A percentile compares a stretch with the other conserved stretches of the same genome.
phyloP scores from a whole-genome alignment of 441 rosid species.

The Pelargonium myrrhifolium region DNA sequence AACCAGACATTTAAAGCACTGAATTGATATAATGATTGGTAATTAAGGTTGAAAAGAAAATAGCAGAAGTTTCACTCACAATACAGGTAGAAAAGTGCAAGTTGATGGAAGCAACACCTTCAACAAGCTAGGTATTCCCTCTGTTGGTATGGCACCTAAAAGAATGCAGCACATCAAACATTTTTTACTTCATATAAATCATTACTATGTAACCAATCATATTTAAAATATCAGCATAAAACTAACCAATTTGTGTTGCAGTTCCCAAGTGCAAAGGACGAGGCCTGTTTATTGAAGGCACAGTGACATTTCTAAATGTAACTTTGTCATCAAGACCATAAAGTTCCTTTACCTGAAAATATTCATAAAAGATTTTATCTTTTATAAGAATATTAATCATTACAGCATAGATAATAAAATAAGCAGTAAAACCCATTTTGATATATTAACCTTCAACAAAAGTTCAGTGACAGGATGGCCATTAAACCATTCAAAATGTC shows the following conservation, averaged over 20 bases:
- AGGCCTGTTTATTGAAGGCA: slow-evolving; percentile 75
- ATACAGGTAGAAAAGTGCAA: slow-evolving; percentile 67
- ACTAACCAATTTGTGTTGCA: slow-evolving; percentile 91
- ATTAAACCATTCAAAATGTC: slow-evolving; percentile 91
- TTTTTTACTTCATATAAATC: background rate
- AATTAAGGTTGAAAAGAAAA: background rate
- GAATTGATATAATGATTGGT: background rate
- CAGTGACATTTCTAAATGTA: slow-evolving; percentile 69
- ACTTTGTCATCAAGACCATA: slow-evolving; percentile 76
- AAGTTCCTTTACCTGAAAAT: slow-evolving; percentile 72
- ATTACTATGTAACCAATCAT: slow-evolving; percentile 12
- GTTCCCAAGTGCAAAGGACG: slow-evolving; percentile 82
- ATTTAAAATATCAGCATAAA: slow-evolving; percentile 16
- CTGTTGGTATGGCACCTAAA: slow-evolving; percentile 86
- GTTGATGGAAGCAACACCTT: slow-evolving; percentile 87
- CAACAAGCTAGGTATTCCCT: slow-evolving; percentile 94
- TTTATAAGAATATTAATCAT: slow-evolving; percentile 7
- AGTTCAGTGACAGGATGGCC: slow-evolving; percentile 64
- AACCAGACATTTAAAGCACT: no score
- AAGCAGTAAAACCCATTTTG: slow-evolving; percentile 6
- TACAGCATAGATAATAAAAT: slow-evolving; percentile 5
- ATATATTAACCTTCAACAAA: slow-evolving; percentile 46
- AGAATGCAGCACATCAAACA: slow-evolving; percentile 9
- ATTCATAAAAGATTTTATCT: slow-evolving; percentile 5
- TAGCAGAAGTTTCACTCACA: slow-evolving; percentile 42